These are phyloP conservation scores for Lepraria neglecta DNA, from an alignment of 495 filamentous ascomycete species.

Conservation along the genomic window DNA sequence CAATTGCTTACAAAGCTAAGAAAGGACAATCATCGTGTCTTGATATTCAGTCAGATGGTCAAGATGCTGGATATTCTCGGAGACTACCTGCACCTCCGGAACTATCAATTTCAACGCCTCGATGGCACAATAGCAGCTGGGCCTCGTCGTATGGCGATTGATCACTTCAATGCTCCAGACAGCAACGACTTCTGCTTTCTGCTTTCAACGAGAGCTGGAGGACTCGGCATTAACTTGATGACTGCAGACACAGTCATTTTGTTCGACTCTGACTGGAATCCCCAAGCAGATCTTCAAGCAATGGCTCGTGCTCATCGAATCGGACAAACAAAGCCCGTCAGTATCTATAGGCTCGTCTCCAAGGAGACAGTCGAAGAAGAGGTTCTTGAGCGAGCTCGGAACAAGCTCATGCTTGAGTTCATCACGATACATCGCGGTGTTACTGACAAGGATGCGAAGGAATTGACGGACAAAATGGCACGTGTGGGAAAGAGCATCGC, in stretches of 20 bases:
- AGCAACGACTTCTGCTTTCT: slow-evolving; percentile 96
- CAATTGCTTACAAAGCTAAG: slow-evolving; percentile 85
- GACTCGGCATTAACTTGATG: slow-evolving; percentile 97
- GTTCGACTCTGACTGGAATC: slow-evolving; percentile 99
- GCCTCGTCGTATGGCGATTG: slow-evolving; percentile 82
- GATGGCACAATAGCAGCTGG: slow-evolving; percentile 89
- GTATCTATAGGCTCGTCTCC: slow-evolving; percentile 87
- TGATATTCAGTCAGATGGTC: slow-evolving; percentile 99
- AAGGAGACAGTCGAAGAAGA: slow-evolving; percentile 99
- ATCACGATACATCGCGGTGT: slow-evolving; percentile 95
- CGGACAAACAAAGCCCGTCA: slow-evolving; percentile 91
- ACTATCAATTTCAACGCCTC: slow-evolving; percentile 85
- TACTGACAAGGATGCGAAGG: slow-evolving; percentile 69
- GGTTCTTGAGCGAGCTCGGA: slow-evolving; percentile 87
- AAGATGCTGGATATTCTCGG: slow-evolving; percentile 95
- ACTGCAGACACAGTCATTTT: slow-evolving; percentile 97
- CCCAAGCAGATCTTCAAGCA: slow-evolving; percentile 93
- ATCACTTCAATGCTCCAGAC: slow-evolving; percentile 92
- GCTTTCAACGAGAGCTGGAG: slow-evolving; percentile 89
- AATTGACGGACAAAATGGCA: slow-evolving; percentile 67
- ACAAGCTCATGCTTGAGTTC: slow-evolving; percentile 98
- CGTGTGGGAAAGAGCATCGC: slow-evolving; percentile 43
- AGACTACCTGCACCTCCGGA: slow-evolving; percentile 83
- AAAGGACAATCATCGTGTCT: slow-evolving; percentile 83
- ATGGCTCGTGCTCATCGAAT: slow-evolving; percentile 98